phyloP scores from a whole-genome alignment of 2,329 filamentous ascomycete genomes.

The Aspergillus sp. region DNA sequence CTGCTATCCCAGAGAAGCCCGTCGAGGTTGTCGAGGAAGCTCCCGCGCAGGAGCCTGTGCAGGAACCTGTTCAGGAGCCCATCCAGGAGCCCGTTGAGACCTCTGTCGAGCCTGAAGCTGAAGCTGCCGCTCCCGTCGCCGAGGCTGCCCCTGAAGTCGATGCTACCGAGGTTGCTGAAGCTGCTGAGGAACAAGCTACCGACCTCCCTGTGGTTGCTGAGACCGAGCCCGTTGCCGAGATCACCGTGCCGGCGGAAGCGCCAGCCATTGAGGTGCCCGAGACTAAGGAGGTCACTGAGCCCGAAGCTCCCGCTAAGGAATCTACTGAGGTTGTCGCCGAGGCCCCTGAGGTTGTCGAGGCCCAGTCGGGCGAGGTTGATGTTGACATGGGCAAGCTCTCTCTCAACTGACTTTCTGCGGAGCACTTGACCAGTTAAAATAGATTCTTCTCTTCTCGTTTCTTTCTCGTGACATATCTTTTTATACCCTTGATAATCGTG shows the following conservation, averaged over 20 bases:
- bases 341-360: conserved; percentile 40
- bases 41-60: conserved; percentile 2
- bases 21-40: conserved; percentile 4
- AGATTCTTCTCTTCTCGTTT: conserved; percentile 9
- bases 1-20: conserved; percentile 13
- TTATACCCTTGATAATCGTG: conserved; percentile 22
- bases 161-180: neutral
- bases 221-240: conserved; percentile 12
- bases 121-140: neutral
- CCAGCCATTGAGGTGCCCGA: neutral
- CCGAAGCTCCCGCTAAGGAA: conserved; percentile 3
- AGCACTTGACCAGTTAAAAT: conserved; percentile 7
- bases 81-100: conserved; percentile 9
- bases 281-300: too few species aligned
- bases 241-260: neutral
- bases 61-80: neutral
- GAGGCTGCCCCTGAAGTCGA: neutral
- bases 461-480: conserved; percentile 22
- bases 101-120: conserved; percentile 1
- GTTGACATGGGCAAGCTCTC: conserved; percentile 30
- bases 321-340: conserved; percentile 8
- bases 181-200: conserved; percentile 5
- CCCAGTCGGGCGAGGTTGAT: conserved; percentile 25
- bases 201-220: conserved; percentile 6
- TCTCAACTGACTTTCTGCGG: conserved; percentile 21